Base-by-base conservation (phyloP, 176 grass and related monocot genomes). In the Rhynchospora tenuis region DNA sequence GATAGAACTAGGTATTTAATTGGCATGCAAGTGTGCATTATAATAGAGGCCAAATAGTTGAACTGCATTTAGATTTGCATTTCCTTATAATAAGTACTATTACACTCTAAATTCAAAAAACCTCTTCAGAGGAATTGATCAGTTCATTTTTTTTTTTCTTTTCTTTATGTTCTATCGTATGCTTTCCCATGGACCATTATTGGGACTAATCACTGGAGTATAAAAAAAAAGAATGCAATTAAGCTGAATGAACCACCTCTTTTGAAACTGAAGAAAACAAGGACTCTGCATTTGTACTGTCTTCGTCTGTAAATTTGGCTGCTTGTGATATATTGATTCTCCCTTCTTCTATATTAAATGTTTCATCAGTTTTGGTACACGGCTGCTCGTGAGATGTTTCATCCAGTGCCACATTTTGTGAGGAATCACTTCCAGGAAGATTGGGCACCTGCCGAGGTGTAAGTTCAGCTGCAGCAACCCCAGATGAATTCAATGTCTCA, bases 401-500 rank as follows among this genome's bases (percentile, higher is more conserved):
- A 84, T 87, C 79, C 27, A 56, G 33, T 28, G 73, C 74, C 82
- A 76, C 59, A 46, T 28, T n/a, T 31, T 83, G 61, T 83, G 91
- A 80, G 61, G 80, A 44, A 57, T 86, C 86, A 54, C 79, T 86
- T 71, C 89, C 81, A 38, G 48, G 87, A 88, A 93, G 79, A 79
- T 94, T 80, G 11, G 89, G 83, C 76, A 90, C 88, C 61, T 89
- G 88, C 52, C 88, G 90, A 81, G 81, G 55, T 73, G 54, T 43
- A 76, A 92, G 86, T 56, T 72, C 80, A 65, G 29, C 47, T 89
- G 79, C 56, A 84, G 78, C 16, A 16, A 79, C 84, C 76, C 71
- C 71, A 88, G 84, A 87, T 70, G 78, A 90, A 89, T 84, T 58
- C 90, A 87, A 93, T 85, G 81, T 84, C 60, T 92, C 89, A 82